A percentile compares a stretch with the other conserved stretches of the same genome.
These are phyloP conservation scores for Dichotomocladium elegans DNA, from an alignment of 371 early-diverging fungal species.

Conservation along the genomic window DNA sequence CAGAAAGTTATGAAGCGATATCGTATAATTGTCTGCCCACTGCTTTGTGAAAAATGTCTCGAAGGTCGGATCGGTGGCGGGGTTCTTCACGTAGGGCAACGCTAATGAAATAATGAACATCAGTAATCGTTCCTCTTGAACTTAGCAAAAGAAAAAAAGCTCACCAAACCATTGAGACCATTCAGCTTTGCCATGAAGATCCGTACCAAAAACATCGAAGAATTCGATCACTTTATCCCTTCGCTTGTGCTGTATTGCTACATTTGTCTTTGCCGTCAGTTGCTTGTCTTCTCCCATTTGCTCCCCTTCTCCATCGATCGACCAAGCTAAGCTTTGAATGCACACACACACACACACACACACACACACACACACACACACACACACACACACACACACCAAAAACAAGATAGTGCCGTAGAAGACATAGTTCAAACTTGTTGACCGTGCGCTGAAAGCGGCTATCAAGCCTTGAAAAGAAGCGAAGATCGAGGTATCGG, in stretches of 20 bases:
- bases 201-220: constrained; percentile 58
- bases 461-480: constrained; percentile 64
- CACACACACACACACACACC: constrained; percentile 49
- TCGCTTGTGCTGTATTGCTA: constrained; percentile 60
- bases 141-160: background rate
- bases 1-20: constrained; percentile 64
- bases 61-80: constrained; percentile 59
- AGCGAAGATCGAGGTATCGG: constrained; percentile 63
- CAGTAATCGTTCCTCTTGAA: background rate
- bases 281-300: background rate
- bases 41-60: constrained; percentile 63
- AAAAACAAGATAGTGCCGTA: constrained; percentile 60
- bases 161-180: constrained; percentile 72
- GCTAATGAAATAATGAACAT: constrained; percentile 24
- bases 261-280: background rate
- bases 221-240: constrained; percentile 59
- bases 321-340: no score
- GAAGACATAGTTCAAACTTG: constrained; percentile 61
- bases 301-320: no score
- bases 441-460: constrained; percentile 59
- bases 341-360: no score
- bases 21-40: constrained; percentile 64
- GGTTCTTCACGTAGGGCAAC: constrained; percentile 61
- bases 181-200: constrained; percentile 55
- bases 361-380: no score